phyloP scores from a whole-genome alignment of 768 basidiomycete genomes.

The Phaeolepiota aurea region DNA sequence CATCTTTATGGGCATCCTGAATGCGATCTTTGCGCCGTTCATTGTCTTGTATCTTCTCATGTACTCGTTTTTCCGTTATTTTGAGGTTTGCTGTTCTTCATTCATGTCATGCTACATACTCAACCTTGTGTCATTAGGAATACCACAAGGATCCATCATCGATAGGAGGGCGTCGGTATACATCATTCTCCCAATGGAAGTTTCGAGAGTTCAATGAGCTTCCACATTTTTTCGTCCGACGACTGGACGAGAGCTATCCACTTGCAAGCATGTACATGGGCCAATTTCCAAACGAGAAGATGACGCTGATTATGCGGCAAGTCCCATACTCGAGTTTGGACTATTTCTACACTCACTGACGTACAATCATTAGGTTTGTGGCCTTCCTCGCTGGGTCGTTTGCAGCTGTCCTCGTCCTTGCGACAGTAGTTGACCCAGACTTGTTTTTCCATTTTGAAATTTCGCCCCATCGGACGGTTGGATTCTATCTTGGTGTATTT shows the following conservation, averaged over 20 bases:
- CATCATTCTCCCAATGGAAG: slow-evolving; percentile 94
- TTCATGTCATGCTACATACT: slow-evolving; percentile 3
- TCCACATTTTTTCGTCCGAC: slow-evolving; percentile 81
- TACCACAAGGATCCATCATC: slow-evolving; percentile 98
- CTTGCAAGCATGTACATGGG: slow-evolving; percentile 92
- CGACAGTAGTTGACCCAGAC: slow-evolving; percentile 90
- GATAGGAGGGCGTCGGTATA: slow-evolving; percentile 88
- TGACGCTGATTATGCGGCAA: slow-evolving; percentile 84
- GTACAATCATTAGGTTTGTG: slow-evolving; percentile 57
- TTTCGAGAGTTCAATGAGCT: slow-evolving; percentile 99
- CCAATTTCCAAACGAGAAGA: slow-evolving; percentile 94
- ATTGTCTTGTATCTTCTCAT: slow-evolving; percentile 94
- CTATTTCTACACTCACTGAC: not conserved
- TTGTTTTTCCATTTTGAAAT: slow-evolving; percentile 92
- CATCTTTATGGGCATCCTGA: slow-evolving; percentile 95
- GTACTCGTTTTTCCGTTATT: slow-evolving; percentile 99
- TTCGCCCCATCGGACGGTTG: slow-evolving; percentile 82
- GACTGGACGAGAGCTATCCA: slow-evolving; percentile 85
- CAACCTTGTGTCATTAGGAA: slow-evolving; percentile 54
- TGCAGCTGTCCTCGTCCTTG: slow-evolving; percentile 88
- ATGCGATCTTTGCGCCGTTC: slow-evolving; percentile 93
- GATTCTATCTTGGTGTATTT: slow-evolving; percentile 90
- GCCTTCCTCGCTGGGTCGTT: slow-evolving; percentile 96
- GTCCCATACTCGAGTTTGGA: slow-evolving; percentile 12
- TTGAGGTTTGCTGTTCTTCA: slow-evolving; percentile 59